These are phyloP conservation scores for Clarireedia monteithiana DNA, from an alignment of 2,329 filamentous ascomycete species.

Conservation along the genomic window DNA sequence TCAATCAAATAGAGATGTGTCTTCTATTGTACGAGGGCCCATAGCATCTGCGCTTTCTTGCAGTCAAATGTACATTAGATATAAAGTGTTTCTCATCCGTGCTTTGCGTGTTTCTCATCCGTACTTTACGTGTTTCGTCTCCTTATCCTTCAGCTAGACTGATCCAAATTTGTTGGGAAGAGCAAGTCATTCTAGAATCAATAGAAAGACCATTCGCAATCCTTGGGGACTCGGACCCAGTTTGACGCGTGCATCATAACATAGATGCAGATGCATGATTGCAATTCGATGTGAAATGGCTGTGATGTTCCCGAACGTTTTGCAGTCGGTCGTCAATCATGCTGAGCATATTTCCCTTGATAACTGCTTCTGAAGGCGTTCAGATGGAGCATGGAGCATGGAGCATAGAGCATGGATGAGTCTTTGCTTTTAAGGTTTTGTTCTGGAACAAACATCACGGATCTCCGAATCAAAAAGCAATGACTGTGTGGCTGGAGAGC, in stretches of 20 bases:
- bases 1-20: no score
- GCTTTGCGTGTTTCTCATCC: no score
- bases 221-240: background rate
- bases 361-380: background rate
- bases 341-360: background rate
- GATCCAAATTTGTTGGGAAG: background rate
- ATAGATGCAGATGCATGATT: conserved; percentile 4
- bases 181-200: no score
- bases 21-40: no score
- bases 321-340: background rate
- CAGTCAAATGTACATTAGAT: no score
- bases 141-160: background rate
- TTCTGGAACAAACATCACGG: background rate
- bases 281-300: background rate
- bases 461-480: background rate
- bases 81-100: no score
- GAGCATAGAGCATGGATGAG: background rate
- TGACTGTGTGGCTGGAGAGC: conserved; percentile 2
- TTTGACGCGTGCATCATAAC: conserved; percentile 1
- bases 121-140: no score
- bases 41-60: no score
- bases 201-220: no score
- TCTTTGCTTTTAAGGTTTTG: background rate
- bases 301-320: background rate
- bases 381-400: background rate